Evolutionary conservation across 2,329 filamentous ascomycete genomes (phyloP).

Genomic region (Curvularia lunata): DNA sequence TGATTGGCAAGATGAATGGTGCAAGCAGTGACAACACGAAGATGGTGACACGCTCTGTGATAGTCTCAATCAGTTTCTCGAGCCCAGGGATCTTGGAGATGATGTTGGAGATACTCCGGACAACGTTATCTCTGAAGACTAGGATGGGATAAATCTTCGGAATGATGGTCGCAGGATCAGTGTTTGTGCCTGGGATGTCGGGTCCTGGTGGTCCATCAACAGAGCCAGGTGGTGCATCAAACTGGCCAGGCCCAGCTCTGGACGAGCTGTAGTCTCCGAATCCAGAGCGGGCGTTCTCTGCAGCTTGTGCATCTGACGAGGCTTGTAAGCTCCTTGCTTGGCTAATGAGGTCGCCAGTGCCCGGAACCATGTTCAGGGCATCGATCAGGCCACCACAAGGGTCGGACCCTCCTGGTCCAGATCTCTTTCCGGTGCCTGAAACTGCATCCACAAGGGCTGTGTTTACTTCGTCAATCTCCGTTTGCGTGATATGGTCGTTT

Average conservation of each 20-base stretch:
- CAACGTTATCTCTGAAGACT: constrained; percentile 90
- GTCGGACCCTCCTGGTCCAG: constrained; percentile 39
- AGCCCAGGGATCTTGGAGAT: constrained; percentile 93
- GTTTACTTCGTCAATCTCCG: constrained; percentile 57
- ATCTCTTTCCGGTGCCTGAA: constrained; percentile 31
- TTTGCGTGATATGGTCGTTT: constrained; percentile 57
- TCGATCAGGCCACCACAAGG: constrained; percentile 63
- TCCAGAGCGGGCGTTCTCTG: constrained; percentile 52
- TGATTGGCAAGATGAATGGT: constrained; percentile 90
- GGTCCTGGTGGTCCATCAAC: constrained; percentile 53
- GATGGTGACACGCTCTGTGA: constrained; percentile 88
- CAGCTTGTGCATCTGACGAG: constrained; percentile 56
- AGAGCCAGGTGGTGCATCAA: constrained; percentile 54
- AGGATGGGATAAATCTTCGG: constrained; percentile 90
- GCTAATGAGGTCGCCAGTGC: constrained; percentile 53
- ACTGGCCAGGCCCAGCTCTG: constrained; percentile 43
- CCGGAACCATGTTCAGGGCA: constrained; percentile 77
- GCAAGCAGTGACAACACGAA: constrained; percentile 91
- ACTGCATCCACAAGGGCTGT: constrained; percentile 52
- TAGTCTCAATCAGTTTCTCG: constrained; percentile 87
- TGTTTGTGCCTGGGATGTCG: constrained; percentile 76
- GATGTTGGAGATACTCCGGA: constrained; percentile 81
- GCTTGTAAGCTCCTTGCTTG: constrained; percentile 57
- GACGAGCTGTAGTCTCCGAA: constrained; percentile 50
- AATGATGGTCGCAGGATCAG: constrained; percentile 64